Evolutionary conservation across 371 early-diverging fungal species (phyloP), one percentile per base, ranked within the genome.

Genomic region (Capniomyces stellatus): DNA sequence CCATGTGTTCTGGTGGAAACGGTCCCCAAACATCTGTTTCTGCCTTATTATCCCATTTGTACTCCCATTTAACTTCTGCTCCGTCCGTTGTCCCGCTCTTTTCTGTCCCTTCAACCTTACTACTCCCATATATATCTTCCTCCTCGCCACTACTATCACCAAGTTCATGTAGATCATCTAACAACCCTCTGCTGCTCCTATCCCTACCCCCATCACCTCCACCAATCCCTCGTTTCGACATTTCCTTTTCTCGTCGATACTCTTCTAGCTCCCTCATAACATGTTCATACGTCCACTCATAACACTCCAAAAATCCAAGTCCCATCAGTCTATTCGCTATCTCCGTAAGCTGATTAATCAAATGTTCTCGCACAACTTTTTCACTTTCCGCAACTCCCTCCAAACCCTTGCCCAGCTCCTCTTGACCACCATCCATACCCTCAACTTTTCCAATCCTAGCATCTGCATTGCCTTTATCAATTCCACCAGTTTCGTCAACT

Each of bases 261-360:
- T 58, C 1, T 22, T 29, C 35, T 25, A 46, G 10, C 19, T 42
- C 15, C 46, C 49, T 19, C 46, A 85, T 78, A 29, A 83, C 71
- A 8, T 75, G 76, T 60, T 89, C 90, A 58, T 80, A 85, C 0
- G 81, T 77, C 43, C 79, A 76, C 22, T 85, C 81, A 51, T 87
- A 86, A 23, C 83, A 72, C 43, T 77, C 73, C 52, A 78, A 74
- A 44, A 77, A 67, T 2, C 87, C 87, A 23, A 81, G 57, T 1
- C 74, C 76, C 79, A 86, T 80, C 65, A 85, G 76, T 55, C 73
- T 78, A 60, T 89, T 85, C 3, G 81, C 75, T 22, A 83, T 62
- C 19, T 76, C 76, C 0, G 87, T 87, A 29, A 89, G 69, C 24
- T 67, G 60, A 31, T 83, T 82, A 15, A 86, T 77, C 4, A 13